phyloP scores from a whole-genome alignment of 2,329 filamentous ascomycete genomes.

The Berkeleyomyces basicola region DNA sequence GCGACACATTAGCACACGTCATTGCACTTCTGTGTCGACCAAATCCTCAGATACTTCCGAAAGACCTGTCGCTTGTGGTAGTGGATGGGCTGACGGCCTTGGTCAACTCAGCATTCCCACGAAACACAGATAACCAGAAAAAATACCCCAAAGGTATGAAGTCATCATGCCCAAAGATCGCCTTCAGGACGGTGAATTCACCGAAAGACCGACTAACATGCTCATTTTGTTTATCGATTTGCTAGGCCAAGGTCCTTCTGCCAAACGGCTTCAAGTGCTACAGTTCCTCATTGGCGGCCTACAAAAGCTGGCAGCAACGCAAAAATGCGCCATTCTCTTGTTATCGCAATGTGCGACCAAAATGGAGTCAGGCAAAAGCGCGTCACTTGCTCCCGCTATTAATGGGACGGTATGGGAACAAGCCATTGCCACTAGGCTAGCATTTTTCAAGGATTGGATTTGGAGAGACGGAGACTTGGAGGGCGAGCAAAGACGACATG shows the following conservation, averaged over 20 bases:
- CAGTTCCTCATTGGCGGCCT: slow-evolving; percentile 53
- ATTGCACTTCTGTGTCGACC: slow-evolving; percentile 58
- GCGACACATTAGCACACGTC: slow-evolving; percentile 50
- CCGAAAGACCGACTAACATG: background rate
- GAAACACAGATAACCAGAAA: slow-evolving; percentile 28
- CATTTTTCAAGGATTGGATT: slow-evolving; percentile 64
- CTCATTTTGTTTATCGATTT: background rate
- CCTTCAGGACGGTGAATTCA: background rate
- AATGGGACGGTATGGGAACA: slow-evolving; percentile 67
- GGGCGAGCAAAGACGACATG: background rate
- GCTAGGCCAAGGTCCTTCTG: slow-evolving; percentile 16
- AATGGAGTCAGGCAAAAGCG: slow-evolving; percentile 48
- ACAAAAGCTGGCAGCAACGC: slow-evolving; percentile 56
- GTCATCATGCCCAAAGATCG: background rate
- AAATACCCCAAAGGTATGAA: slow-evolving; percentile 25
- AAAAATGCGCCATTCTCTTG: slow-evolving; percentile 56
- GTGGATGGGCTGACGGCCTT: slow-evolving; percentile 65
- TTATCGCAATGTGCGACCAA: slow-evolving; percentile 72
- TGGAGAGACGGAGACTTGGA: slow-evolving; percentile 21
- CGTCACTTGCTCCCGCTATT: slow-evolving; percentile 58
- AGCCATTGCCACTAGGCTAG: slow-evolving; percentile 54
- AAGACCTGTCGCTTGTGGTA: slow-evolving; percentile 49
- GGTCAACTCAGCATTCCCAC: slow-evolving; percentile 61
- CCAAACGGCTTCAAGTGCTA: slow-evolving; percentile 34
- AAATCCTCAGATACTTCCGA: slow-evolving; percentile 44